phyloP scores from a whole-genome alignment of 495 filamentous ascomycete genomes.

The Polyplosphaeria fusca region DNA sequence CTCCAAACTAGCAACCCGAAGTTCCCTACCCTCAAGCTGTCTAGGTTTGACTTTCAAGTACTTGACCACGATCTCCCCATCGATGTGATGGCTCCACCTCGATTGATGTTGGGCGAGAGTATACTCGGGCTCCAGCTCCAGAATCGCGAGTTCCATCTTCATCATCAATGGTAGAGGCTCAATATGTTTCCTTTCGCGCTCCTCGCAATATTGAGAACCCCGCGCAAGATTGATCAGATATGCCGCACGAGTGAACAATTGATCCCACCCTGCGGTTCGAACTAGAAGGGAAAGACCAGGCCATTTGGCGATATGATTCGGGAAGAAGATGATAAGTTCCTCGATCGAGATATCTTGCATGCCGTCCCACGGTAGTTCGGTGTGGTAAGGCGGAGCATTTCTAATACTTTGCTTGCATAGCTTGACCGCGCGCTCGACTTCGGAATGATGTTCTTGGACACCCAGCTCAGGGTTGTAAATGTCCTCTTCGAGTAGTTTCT shows the following conservation, averaged over 20 bases:
- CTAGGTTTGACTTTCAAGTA: too few species aligned
- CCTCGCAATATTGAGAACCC: background rate
- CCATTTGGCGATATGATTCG: slow-evolving; percentile 22
- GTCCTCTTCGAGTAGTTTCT: background rate
- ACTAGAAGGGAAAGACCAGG: slow-evolving; percentile 14
- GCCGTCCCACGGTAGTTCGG: slow-evolving; percentile 5
- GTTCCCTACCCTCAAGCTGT: too few species aligned
- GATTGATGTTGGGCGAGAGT: background rate
- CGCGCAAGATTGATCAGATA: slow-evolving; percentile 17
- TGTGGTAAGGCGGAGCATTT: slow-evolving; percentile 5
- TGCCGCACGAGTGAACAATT: slow-evolving; percentile 2
- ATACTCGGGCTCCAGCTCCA: slow-evolving; percentile 4
- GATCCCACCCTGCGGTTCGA: background rate
- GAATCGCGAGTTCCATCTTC: slow-evolving; percentile 10
- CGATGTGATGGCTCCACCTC: background rate
- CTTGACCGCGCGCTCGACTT: slow-evolving; percentile 4
- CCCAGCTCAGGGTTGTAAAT: background rate
- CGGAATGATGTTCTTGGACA: background rate
- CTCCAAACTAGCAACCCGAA: too few species aligned
- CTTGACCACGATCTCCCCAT: background rate
- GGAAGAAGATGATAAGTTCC: slow-evolving; percentile 27
- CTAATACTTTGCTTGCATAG: slow-evolving; percentile 9
- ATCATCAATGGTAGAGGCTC: slow-evolving; percentile 6
- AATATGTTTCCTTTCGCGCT: background rate
- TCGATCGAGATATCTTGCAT: slow-evolving; percentile 24